Conservation (phyloP, 176 grass and related monocot genomes). For the Oryza australiensis region DNA sequence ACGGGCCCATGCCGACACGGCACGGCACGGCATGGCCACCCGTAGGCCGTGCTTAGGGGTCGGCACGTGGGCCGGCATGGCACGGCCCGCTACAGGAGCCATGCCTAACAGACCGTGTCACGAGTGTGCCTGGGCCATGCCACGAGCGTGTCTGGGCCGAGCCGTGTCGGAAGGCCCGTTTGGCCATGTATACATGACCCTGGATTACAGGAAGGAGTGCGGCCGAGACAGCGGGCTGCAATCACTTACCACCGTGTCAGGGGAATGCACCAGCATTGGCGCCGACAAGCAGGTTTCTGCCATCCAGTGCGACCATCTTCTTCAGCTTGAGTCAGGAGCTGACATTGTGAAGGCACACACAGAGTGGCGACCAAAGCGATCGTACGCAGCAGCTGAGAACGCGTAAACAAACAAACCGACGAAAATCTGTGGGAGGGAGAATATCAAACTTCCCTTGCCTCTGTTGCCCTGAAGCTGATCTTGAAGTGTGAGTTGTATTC, state of each 20-base stretch:
- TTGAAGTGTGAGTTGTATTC: neutral
- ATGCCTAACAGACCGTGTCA: too few species aligned
- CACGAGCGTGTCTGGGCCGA: too few species aligned
- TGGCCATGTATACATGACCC: too few species aligned
- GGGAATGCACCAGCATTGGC: conserved; percentile 28
- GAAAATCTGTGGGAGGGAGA: neutral
- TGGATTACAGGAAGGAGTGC: conserved; percentile 98
- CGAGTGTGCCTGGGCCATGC: too few species aligned
- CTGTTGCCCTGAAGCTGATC: neutral
- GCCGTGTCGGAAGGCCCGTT: too few species aligned
- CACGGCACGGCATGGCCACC: too few species aligned
- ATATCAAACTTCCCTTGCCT: neutral
- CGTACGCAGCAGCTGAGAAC: conserved; percentile 10
- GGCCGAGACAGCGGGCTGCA: conserved; percentile 81
- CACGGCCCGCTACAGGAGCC: too few species aligned
- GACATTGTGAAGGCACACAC: conserved; percentile 88
- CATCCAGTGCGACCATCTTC: conserved; percentile 86
- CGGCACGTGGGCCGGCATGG: too few species aligned
- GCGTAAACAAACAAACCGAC: conserved; percentile 36
- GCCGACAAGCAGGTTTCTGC: conserved; percentile 2
- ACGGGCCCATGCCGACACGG: too few species aligned
- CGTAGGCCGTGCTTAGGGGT: too few species aligned
- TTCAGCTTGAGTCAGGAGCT: conserved; percentile 72
- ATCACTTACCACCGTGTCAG: conserved; percentile 64
- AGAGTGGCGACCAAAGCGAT: conserved; percentile 69